Evolutionary conservation across 2,329 filamentous ascomycete species (phyloP).

Genomic region (Talaromyces sp.): DNA sequence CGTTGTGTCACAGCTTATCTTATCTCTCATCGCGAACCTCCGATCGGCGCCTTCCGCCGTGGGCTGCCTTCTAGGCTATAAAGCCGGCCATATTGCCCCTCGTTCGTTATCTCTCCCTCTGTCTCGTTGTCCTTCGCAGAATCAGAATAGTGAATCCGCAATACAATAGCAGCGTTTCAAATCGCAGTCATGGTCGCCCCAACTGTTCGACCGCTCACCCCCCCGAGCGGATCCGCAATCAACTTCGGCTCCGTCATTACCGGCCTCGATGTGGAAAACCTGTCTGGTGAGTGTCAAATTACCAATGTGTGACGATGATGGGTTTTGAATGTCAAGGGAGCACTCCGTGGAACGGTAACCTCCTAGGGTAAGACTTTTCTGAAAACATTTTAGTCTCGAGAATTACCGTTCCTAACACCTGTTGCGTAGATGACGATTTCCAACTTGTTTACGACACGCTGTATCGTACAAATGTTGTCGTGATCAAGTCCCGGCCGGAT

Average conservation of each 20-base stretch:
- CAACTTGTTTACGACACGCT: constrained; percentile 58
- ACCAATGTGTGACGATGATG: background rate
- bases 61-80: background rate
- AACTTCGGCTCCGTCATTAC: constrained; percentile 58
- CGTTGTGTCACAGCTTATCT: background rate
- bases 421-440: constrained; percentile 55
- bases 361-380: constrained; percentile 32
- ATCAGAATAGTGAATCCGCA: background rate
- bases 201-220: constrained; percentile 19
- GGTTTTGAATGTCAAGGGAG: constrained; percentile 35
- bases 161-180: background rate
- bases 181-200: constrained; percentile 3
- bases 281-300: constrained; percentile 50
- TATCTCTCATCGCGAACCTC: background rate
- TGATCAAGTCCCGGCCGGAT: constrained; percentile 63
- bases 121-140: background rate
- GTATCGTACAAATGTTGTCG: constrained; percentile 63
- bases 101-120: background rate
- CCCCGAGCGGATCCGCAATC: constrained; percentile 31
- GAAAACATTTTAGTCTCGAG: background rate
- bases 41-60: background rate
- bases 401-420: background rate
- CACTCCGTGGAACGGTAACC: constrained; percentile 59
- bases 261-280: constrained; percentile 56
- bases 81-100: background rate